Evolutionary conservation across 2,329 filamentous ascomycete species (phyloP).

Genomic region (Myriangium duriaei): DNA sequence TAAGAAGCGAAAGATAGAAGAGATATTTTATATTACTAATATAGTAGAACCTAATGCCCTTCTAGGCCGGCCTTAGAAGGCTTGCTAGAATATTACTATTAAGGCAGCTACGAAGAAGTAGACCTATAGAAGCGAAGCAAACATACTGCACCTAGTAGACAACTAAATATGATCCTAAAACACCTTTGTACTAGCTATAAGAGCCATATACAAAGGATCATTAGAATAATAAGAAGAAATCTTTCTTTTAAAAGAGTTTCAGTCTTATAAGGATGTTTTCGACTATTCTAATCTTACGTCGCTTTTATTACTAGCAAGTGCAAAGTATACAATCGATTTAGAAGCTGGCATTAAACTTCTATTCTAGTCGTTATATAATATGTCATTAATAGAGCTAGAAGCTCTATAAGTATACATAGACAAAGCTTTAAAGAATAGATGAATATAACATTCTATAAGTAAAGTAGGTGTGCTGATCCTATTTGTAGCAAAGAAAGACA

Average conservation of each 20-base stretch:
- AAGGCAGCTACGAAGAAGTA: no score
- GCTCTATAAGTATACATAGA: slow-evolving; percentile 1
- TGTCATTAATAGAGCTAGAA: neutral
- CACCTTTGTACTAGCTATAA: neutral
- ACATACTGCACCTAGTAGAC: no score
- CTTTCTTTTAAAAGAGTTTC: no score
- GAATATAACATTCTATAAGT: slow-evolving; percentile 9
- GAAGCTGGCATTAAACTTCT: neutral
- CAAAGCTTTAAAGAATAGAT: slow-evolving; percentile 2
- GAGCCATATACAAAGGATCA: neutral
- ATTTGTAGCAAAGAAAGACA: slow-evolving; percentile 14
- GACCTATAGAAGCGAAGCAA: no score
- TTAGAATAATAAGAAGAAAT: no score
- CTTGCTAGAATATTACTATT: no score
- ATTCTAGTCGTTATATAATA: neutral
- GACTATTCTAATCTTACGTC: neutral
- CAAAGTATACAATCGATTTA: neutral
- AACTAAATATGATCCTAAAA: no score
- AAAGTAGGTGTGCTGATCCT: slow-evolving; percentile 10
- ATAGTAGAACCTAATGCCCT: no score
- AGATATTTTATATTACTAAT: no score
- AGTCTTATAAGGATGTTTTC: neutral
- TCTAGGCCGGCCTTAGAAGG: no score
- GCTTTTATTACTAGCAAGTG: neutral
- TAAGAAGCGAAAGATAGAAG: no score